phyloP scores from a whole-genome alignment of 495 filamentous ascomycete species.

The Letharia lupina region DNA sequence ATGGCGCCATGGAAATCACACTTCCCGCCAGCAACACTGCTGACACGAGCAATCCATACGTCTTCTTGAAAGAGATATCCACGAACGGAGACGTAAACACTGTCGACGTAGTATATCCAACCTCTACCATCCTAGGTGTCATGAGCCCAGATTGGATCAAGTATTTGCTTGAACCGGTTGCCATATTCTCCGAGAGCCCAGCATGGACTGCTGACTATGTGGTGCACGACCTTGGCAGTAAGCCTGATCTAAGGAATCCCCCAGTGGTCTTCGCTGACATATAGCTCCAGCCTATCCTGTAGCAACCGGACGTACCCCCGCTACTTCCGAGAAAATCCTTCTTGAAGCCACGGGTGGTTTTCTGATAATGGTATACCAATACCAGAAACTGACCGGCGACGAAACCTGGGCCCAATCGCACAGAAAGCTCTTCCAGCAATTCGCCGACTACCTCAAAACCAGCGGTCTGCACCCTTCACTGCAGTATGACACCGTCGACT shows the following conservation, averaged over 20 bases:
- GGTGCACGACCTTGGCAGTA: conserved; percentile 40
- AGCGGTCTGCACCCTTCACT: conserved; percentile 40
- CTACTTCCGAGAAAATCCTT: conserved; percentile 38
- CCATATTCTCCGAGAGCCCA: conserved; percentile 40
- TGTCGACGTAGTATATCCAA: conserved; percentile 44
- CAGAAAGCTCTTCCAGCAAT: conserved; percentile 32
- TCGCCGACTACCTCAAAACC: conserved; percentile 45
- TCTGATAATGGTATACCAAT: conserved; percentile 38
- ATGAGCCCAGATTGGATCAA: conserved; percentile 43
- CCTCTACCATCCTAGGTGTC: conserved; percentile 43
- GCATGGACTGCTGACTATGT: conserved; percentile 37
- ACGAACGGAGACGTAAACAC: conserved; percentile 48
- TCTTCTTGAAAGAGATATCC: conserved; percentile 47
- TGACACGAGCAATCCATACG: conserved; percentile 36
- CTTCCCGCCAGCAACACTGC: conserved; percentile 35
- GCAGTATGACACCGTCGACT: conserved; percentile 51
- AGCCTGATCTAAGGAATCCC: not conserved
- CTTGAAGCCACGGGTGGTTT: conserved; percentile 43
- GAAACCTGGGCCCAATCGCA: conserved; percentile 33
- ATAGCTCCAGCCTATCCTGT: conserved; percentile 36
- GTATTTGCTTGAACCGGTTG: conserved; percentile 42
- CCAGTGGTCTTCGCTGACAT: not conserved
- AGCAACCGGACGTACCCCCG: conserved; percentile 37
- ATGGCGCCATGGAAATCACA: conserved; percentile 40
- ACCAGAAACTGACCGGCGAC: conserved; percentile 38